phyloP scores from a whole-genome alignment of 2,329 filamentous ascomycete species.

The Colletotrichum coccodes region DNA sequence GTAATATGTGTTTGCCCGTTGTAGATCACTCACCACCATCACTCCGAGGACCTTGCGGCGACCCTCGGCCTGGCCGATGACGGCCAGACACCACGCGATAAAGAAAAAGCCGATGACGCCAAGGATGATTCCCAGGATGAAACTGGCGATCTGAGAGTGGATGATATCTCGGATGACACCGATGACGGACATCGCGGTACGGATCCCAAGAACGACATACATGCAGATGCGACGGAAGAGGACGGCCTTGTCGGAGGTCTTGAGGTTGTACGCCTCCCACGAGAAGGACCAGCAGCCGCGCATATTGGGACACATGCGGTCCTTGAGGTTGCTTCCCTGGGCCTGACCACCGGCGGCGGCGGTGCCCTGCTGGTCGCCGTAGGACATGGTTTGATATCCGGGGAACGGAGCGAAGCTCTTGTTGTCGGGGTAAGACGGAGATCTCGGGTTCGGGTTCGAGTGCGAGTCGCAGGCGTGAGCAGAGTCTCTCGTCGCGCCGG shows the following conservation, averaged over 20 bases:
- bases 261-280: slow-evolving; percentile 25
- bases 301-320: slow-evolving; percentile 22
- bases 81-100: slow-evolving; percentile 25
- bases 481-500: not conserved
- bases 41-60: slow-evolving; percentile 21
- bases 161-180: slow-evolving; percentile 6
- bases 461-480: not conserved
- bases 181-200: slow-evolving; percentile 19
- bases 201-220: slow-evolving; percentile 16
- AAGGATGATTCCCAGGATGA: slow-evolving; percentile 17
- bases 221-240: slow-evolving; percentile 27
- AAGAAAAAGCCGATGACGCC: slow-evolving; percentile 19
- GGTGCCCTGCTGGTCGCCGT: not conserved
- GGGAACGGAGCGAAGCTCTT: not conserved
- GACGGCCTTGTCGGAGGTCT: slow-evolving; percentile 15
- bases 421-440: not conserved
- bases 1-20: not conserved
- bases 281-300: slow-evolving; percentile 27
- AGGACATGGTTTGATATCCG: not conserved
- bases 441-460: not conserved
- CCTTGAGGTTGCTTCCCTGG: slow-evolving; percentile 5
- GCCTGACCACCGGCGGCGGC: not conserved
- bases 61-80: slow-evolving; percentile 25
- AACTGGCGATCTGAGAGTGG: not conserved
- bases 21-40: slow-evolving; percentile 17